Percentiles rank a stretch among this genome's conserved stretches.
Evolutionary conservation across 108 stramenopile species (phyloP).

Genomic region (Fragilariopsis cylindrus): DNA sequence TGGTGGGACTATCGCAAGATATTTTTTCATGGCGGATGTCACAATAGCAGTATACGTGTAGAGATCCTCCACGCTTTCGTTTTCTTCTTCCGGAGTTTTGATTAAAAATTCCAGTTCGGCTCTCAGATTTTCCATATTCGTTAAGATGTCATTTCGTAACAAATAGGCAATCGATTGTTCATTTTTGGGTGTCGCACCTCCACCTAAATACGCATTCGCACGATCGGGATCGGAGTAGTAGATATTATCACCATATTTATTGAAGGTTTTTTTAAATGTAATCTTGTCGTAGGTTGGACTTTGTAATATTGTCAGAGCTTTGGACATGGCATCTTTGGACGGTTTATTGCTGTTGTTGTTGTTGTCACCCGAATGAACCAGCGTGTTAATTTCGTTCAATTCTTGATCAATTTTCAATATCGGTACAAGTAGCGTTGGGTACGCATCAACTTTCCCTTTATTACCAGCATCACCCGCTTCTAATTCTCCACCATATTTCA

Average conservation of each 20-base stretch:
- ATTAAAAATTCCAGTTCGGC: slow-evolving; percentile 70
- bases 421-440: slow-evolving; percentile 62
- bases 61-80: slow-evolving; percentile 47
- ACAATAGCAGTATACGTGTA: slow-evolving; percentile 32
- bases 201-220: slow-evolving; percentile 81
- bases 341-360: background rate
- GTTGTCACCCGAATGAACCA: slow-evolving; percentile 33
- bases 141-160: slow-evolving; percentile 78
- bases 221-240: slow-evolving; percentile 85
- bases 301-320: slow-evolving; percentile 48
- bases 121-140: slow-evolving; percentile 67
- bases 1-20: slow-evolving; percentile 69
- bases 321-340: slow-evolving; percentile 20
- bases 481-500: slow-evolving; percentile 75
- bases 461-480: slow-evolving; percentile 52
- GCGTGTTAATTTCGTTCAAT: slow-evolving; percentile 37
- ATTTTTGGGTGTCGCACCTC: slow-evolving; percentile 73
- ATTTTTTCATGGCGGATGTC: slow-evolving; percentile 61
- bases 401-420: slow-evolving; percentile 67
- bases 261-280: slow-evolving; percentile 80
- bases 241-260: slow-evolving; percentile 85
- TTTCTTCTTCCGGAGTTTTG: slow-evolving; percentile 25
- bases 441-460: slow-evolving; percentile 46
- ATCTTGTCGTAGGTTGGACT: slow-evolving; percentile 61
- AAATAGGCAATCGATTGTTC: slow-evolving; percentile 77